phyloP scores from a whole-genome alignment of 2,329 filamentous ascomycete genomes.

The Scytalidium lignicola region DNA sequence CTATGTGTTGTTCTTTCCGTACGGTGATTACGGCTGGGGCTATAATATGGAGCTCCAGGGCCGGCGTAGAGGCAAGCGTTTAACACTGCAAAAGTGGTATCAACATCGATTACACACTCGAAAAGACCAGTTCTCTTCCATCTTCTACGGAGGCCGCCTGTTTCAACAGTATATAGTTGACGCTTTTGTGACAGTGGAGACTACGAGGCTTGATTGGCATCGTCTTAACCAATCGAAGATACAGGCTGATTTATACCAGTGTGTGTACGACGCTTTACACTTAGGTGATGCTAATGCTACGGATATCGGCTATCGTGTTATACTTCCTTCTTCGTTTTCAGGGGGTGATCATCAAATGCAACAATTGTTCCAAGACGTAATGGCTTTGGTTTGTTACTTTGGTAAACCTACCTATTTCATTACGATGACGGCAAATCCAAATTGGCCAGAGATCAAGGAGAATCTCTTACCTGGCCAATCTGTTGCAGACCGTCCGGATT shows the following conservation, averaged over 20 bases:
- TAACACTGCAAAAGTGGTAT: background rate
- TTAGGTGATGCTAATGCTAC: background rate
- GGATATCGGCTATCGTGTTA: background rate
- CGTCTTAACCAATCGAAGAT: background rate
- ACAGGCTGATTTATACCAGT: background rate
- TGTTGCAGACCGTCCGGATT: slow-evolving; percentile 1
- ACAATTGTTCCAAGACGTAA: background rate
- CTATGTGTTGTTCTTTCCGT: background rate
- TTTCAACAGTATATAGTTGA: background rate
- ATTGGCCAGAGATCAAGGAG: slow-evolving; percentile 2
- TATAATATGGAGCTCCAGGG: background rate
- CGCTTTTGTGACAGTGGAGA: background rate
- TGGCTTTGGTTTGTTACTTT: background rate
- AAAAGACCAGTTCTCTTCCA: background rate
- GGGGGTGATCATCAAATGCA: background rate
- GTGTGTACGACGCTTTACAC: background rate
- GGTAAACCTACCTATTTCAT: background rate
- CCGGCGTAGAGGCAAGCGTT: background rate
- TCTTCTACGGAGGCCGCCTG: background rate
- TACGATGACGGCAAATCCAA: background rate
- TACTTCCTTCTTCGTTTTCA: background rate
- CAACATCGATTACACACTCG: background rate
- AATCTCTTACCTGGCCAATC: background rate
- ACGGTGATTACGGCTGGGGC: background rate
- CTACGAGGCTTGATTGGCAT: background rate